Percentiles rank a stretch among this genome's conserved stretches.
Conservation (phyloP, 495 filamentous ascomycete species). For the Penicillium robsamsonii region DNA sequence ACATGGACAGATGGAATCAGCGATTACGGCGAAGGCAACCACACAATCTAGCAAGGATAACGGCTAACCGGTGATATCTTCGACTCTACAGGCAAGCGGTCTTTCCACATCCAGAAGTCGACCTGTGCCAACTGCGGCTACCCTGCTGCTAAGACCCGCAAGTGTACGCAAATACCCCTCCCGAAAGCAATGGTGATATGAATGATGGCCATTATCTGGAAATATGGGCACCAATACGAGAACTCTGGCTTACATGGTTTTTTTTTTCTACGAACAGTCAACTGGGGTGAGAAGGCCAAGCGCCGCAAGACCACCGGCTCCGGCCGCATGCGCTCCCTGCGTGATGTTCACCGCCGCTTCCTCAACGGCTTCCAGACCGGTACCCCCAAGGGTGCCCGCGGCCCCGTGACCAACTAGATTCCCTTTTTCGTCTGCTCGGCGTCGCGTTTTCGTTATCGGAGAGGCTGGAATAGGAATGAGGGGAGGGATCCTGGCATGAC, state of each 20-base stretch:
- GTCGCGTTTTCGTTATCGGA: slow-evolving; percentile 48
- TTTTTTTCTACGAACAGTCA: slow-evolving; percentile 59
- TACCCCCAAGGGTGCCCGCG: slow-evolving; percentile 78
- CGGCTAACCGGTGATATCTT: slow-evolving; percentile 36
- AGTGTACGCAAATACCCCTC: slow-evolving; percentile 74
- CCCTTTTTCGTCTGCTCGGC: slow-evolving; percentile 34
- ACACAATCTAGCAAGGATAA: slow-evolving; percentile 8
- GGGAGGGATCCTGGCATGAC: slow-evolving; percentile 42
- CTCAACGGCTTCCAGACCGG: slow-evolving; percentile 96
- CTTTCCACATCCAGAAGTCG: slow-evolving; percentile 99
- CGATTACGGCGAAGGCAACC: slow-evolving; percentile 15
- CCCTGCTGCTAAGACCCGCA: slow-evolving; percentile 91
- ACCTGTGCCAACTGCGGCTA: slow-evolving; percentile 97
- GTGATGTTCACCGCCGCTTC: slow-evolving; percentile 83
- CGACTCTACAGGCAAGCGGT: slow-evolving; percentile 70
- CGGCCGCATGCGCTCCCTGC: slow-evolving; percentile 89
- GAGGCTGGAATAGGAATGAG: slow-evolving; percentile 43
- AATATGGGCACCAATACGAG: slow-evolving; percentile 7
- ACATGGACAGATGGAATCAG: slow-evolving; percentile 19
- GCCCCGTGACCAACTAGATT: slow-evolving; percentile 53
- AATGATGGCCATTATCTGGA: slow-evolving; percentile 13
- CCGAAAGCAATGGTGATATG: slow-evolving; percentile 16
- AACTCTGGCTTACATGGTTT: slow-evolving; percentile 33
- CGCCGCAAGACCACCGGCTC: slow-evolving; percentile 98
- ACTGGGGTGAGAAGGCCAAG: slow-evolving; percentile 99